These are phyloP conservation scores for Gracilaria gracilis DNA, from an alignment of 23 red algal species.

Conservation along the genomic window DNA sequence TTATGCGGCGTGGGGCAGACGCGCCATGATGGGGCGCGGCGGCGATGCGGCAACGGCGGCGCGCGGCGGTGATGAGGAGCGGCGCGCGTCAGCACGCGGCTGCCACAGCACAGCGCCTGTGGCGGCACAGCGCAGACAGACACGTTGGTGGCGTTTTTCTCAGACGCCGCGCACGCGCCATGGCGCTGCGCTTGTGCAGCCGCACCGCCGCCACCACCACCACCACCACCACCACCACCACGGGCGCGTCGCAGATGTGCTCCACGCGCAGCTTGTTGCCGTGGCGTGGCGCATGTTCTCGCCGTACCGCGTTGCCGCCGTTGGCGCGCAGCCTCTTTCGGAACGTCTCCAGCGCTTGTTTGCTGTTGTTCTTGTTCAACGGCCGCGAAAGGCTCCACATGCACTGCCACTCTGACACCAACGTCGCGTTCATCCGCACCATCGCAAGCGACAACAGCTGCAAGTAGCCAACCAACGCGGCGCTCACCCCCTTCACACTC, in stretches of 20 bases:
- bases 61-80: background rate
- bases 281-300: slow-evolving; percentile 27
- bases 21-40: background rate
- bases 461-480: background rate
- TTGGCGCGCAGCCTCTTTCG: background rate
- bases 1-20: background rate
- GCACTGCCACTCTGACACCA: slow-evolving; percentile 24
- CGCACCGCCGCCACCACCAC: background rate
- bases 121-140: too few relatives aligned
- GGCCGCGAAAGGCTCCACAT: slow-evolving; percentile 16
- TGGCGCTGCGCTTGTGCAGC: background rate
- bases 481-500: background rate
- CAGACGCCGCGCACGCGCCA: slow-evolving; percentile 29
- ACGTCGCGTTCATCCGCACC: background rate
- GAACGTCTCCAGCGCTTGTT: background rate
- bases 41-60: background rate
- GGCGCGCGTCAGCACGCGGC: background rate
- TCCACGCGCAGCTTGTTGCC: slow-evolving; percentile 24
- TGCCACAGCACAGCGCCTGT: too few relatives aligned
- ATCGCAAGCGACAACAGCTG: background rate
- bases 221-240: background rate
- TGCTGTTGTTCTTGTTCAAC: background rate
- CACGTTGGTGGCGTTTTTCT: too few relatives aligned
- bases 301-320: slow-evolving; percentile 9
- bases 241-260: background rate